phyloP scores from a whole-genome alignment of 768 basidiomycete genomes.

The Asterophora parasitica region DNA sequence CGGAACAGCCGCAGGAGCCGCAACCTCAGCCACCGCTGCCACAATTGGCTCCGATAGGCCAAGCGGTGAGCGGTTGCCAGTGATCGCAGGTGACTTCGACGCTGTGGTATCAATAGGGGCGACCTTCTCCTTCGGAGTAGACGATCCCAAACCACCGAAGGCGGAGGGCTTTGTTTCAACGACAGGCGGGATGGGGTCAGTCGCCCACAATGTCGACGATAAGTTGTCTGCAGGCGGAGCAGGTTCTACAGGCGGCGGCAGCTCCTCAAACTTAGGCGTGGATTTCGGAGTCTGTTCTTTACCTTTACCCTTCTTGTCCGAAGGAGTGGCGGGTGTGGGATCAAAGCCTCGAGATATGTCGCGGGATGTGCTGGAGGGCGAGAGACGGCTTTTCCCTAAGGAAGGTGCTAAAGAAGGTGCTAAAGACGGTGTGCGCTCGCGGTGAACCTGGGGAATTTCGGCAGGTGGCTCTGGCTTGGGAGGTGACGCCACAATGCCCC shows the following conservation, averaged over 20 bases:
- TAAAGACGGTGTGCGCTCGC: slow-evolving; percentile 10
- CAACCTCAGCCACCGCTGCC: slow-evolving; percentile 12
- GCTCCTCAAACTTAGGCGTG: slow-evolving; percentile 14
- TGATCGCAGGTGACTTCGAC: slow-evolving; percentile 20
- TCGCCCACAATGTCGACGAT: slow-evolving; percentile 44
- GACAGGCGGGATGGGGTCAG: slow-evolving; percentile 7
- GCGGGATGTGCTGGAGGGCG: slow-evolving; percentile 14
- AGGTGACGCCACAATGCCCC: slow-evolving; percentile 19
- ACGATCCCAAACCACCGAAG: slow-evolving; percentile 3
- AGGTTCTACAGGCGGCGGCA: slow-evolving; percentile 12
- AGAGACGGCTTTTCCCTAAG: slow-evolving; percentile 9
- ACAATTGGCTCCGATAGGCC: slow-evolving; percentile 12
- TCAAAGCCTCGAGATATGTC: slow-evolving; percentile 17
- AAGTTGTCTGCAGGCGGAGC: slow-evolving; percentile 34
- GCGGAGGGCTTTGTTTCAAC: slow-evolving; percentile 5
- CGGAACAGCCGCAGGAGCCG: neutral
- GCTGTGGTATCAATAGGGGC: slow-evolving; percentile 17
- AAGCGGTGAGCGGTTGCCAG: slow-evolving; percentile 15
- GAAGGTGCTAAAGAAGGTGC: slow-evolving; percentile 1
- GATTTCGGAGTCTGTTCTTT: slow-evolving; percentile 18
- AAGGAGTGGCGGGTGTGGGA: slow-evolving; percentile 3
- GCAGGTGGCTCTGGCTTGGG: slow-evolving; percentile 1
- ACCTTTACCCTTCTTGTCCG: slow-evolving; percentile 23
- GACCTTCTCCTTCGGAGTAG: slow-evolving; percentile 9
- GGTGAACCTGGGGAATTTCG: slow-evolving; percentile 9